Evolutionary conservation across 257 asterid genomes (phyloP).

Genomic region (Vinca minor): DNA sequence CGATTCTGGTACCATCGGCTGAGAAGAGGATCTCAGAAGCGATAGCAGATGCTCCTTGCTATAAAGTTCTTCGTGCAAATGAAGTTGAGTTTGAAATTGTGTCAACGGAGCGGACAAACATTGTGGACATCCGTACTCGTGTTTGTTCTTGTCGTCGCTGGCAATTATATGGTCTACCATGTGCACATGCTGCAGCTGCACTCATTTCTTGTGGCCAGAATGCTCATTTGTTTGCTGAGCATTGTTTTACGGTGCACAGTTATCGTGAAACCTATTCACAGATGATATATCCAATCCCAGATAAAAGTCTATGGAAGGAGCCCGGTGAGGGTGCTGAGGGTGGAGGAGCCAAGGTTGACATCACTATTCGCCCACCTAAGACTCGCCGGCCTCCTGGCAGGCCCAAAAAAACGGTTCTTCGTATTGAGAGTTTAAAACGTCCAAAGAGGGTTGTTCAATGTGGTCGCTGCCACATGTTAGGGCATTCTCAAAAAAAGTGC

Average conservation of each 20-base stretch:
- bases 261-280: conserved; percentile 84
- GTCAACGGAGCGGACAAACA: conserved; percentile 78
- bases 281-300: conserved; percentile 68
- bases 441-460: conserved; percentile 86
- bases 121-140: conserved; percentile 79
- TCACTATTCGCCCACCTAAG: conserved; percentile 65
- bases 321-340: conserved; percentile 50
- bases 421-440: conserved; percentile 81
- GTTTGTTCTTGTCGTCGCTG: conserved; percentile 91
- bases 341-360: conserved; percentile 48
- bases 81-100: conserved; percentile 97
- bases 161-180: conserved; percentile 89
- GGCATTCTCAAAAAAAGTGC: conserved; percentile 96
- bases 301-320: conserved; percentile 68
- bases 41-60: conserved; percentile 72
- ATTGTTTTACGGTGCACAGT: conserved; percentile 75
- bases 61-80: conserved; percentile 84
- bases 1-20: conserved; percentile 73
- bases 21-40: conserved; percentile 82
- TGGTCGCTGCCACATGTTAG: conserved; percentile 94
- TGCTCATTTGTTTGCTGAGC: conserved; percentile 67
- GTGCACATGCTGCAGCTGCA: conserved; percentile 97
- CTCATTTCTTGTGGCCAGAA: conserved; percentile 87
- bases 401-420: conserved; percentile 86
- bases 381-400: conserved; percentile 94